Evolutionary conservation across 2,329 filamentous ascomycete species (phyloP), one percentile per base, ranked within the genome.

Genomic region (Furcasterigmium sp.): DNA sequence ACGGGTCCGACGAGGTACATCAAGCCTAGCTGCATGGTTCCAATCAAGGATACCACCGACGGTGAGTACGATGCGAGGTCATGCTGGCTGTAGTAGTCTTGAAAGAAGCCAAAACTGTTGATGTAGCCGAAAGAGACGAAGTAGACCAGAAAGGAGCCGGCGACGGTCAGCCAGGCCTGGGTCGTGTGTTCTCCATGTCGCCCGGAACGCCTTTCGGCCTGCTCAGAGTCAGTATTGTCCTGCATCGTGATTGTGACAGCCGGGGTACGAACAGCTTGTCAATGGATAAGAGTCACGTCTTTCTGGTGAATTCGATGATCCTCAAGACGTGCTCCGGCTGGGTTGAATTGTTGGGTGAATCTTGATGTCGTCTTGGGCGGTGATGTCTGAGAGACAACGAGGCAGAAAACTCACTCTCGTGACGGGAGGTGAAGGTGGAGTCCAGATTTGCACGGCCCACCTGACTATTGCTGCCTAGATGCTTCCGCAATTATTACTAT

Each of bases 1-100:
- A 70, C 46, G 19, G 64, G 53, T 18, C 67, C 66, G 10, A 62
- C 55, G 19, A 68, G 53, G 50, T 68, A 57, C 38, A 71, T 51
- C 19, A 70, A 57, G 25, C 63, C 65, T 3, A 57, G 55, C 47
- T 72, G 68, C 6, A 70, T 50, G 15, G 67, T 64, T 25, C 63
- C 68, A 42, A 72, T 69, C 65, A 69, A 69, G 5, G 68, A 67
- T 34, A 73, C 69, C 32, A 56, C 52, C 2, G 65, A 67, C 0
- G 66, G 52, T 1, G 61, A 58, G 15, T 53, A 51, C 14, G 46
- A 37, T 10, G 43, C 44, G 8, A 70, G 60, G 8, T 65, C 54
- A 2, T 54, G 50, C 2, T 57, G 54, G 50, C 65, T 59, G 47
- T 70, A 70, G 54, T 67, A 71, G 3, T 63, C 64, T 47, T 72